A percentile compares a stretch with the other conserved stretches of the same genome.
Conservation (phyloP, 2,329 filamentous ascomycete species). For the Fusarium buharicum region DNA sequence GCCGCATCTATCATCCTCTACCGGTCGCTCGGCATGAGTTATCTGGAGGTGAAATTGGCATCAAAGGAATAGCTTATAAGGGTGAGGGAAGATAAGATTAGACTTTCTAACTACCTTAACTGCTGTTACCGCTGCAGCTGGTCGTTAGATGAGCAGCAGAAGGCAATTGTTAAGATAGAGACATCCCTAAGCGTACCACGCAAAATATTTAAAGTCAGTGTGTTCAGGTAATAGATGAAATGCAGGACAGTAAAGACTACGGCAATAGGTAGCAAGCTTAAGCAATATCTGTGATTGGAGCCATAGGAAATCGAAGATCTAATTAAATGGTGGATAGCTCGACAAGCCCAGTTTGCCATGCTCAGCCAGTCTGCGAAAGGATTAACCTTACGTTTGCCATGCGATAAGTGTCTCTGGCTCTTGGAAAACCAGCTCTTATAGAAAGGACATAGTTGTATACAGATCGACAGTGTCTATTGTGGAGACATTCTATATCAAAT, state of each 20-base stretch:
- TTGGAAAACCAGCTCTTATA: too few relatives aligned
- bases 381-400: too few relatives aligned
- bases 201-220: neutral
- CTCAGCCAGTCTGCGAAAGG: neutral
- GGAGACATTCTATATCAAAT: too few relatives aligned
- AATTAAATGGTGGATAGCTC: conserved; percentile 16
- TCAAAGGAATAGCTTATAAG: neutral
- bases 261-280: neutral
- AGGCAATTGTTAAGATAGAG: neutral
- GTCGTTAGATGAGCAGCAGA: neutral
- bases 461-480: too few relatives aligned
- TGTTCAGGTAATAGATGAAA: neutral
- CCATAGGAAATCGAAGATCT: conserved; percentile 12
- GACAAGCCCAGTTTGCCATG: neutral
- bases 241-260: neutral
- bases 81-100: neutral
- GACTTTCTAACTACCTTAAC: neutral
- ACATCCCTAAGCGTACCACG: neutral
- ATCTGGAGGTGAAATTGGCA: neutral
- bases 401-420: too few relatives aligned
- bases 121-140: neutral
- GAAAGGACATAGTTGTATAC: too few relatives aligned
- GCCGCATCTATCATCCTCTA: neutral
- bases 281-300: conserved; percentile 9
- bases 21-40: neutral